phyloP scores from a whole-genome alignment of 192 early-diverging fungal species.

The Phycomyces blakesleeanus region DNA sequence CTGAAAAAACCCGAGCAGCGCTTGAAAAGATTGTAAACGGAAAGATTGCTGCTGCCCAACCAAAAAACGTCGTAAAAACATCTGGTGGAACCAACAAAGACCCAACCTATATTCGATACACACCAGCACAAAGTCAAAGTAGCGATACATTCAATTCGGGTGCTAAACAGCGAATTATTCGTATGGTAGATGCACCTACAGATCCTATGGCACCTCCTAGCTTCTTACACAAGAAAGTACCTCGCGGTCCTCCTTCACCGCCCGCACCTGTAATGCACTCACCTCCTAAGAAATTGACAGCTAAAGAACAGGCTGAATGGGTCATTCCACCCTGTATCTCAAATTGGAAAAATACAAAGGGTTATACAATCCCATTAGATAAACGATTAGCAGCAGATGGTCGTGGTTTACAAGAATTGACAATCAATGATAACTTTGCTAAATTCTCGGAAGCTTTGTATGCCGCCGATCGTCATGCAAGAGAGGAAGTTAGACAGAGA shows the following conservation, averaged over 20 bases:
- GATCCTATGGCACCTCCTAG: constrained; percentile 97
- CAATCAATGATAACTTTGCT: constrained; percentile 96
- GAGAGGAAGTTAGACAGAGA: constrained; percentile 90
- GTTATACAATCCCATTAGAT: constrained; percentile 97
- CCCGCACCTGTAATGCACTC: constrained; percentile 98
- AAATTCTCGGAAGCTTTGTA: constrained; percentile 91
- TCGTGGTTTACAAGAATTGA: constrained; percentile 84
- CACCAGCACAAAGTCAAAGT: constrained; percentile 67
- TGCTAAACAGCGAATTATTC: constrained; percentile 84
- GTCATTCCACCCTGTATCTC: constrained; percentile 97
- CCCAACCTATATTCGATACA: constrained; percentile 88
- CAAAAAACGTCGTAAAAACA: constrained; percentile 43
- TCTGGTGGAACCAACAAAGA: constrained; percentile 51
- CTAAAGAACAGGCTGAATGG: constrained; percentile 96
- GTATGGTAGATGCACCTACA: constrained; percentile 89
- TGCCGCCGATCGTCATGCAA: constrained; percentile 89
- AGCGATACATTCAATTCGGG: constrained; percentile 67
- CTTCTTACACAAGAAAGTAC: constrained; percentile 90
- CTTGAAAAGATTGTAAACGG: constrained; percentile 86
- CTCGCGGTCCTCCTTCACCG: constrained; percentile 80
- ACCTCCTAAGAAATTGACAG: constrained; percentile 93
- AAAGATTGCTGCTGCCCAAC: constrained; percentile 61
- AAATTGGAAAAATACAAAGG: constrained; percentile 99
- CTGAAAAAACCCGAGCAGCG: constrained; percentile 86
- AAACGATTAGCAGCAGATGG: constrained; percentile 98